phyloP scores from a whole-genome alignment of 1,284 basidiomycete species.

The Filobasidium uniguttulatum region DNA sequence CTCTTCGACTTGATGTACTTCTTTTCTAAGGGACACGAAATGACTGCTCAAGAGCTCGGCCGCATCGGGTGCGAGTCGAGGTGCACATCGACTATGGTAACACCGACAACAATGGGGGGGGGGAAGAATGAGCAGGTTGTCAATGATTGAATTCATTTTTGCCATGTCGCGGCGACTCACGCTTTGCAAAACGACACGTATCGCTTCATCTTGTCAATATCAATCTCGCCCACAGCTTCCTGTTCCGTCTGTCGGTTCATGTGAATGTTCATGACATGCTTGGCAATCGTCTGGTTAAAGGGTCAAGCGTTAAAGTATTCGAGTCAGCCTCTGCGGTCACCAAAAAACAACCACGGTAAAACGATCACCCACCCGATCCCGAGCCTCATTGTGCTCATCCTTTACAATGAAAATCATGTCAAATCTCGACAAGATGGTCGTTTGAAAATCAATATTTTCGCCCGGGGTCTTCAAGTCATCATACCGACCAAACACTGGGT shows the following conservation, averaged over 20 bases:
- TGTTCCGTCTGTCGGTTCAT: constrained; percentile 73
- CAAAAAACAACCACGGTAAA: too few species aligned
- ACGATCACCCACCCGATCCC: constrained; percentile 73
- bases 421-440: constrained; percentile 94
- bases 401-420: constrained; percentile 99
- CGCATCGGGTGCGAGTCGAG: constrained; percentile 79
- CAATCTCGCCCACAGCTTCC: constrained; percentile 76
- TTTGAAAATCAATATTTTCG: constrained; percentile 98
- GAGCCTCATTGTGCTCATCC: constrained; percentile 90
- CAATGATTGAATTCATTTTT: neutral
- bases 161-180: constrained; percentile 38
- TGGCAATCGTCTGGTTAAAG: constrained; percentile 86
- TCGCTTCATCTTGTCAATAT: constrained; percentile 96
- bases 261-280: constrained; percentile 97
- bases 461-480: constrained; percentile 95
- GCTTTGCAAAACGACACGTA: constrained; percentile 93
- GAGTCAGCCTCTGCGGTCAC: neutral
- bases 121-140: neutral
- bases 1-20: constrained; percentile 89
- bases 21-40: constrained; percentile 85
- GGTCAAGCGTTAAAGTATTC: constrained; percentile 4
- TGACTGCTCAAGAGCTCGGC: constrained; percentile 95
- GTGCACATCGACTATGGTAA: constrained; percentile 85
- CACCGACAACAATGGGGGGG: too few species aligned
- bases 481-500: constrained; percentile 96